phyloP scores from a whole-genome alignment of 495 filamentous ascomycete species.

The Apiosordaria backusii region DNA sequence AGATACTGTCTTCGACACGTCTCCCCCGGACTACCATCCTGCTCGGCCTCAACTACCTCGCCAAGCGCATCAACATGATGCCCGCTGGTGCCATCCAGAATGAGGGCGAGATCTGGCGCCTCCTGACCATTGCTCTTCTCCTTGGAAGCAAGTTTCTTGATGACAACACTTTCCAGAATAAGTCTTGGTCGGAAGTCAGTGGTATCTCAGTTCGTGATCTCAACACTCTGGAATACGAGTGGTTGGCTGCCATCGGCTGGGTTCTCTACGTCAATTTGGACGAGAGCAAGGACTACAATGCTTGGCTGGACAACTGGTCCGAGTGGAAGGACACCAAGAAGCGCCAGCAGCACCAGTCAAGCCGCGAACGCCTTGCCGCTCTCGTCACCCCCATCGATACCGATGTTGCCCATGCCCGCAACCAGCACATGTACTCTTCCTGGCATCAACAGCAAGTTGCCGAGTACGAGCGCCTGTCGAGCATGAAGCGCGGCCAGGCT shows the following conservation, averaged over 20 bases:
- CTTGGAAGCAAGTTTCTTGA: conserved; percentile 98
- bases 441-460: conserved; percentile 51
- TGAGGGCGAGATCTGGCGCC: conserved; percentile 79
- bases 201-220: conserved; percentile 83
- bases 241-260: conserved; percentile 82
- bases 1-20: conserved; percentile 90
- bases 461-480: conserved; percentile 47
- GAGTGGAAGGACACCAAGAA: conserved; percentile 66
- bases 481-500: conserved; percentile 44
- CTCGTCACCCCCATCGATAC: conserved; percentile 68
- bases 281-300: conserved; percentile 73
- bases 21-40: conserved; percentile 94
- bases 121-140: conserved; percentile 83
- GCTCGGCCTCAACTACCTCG: conserved; percentile 85
- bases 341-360: conserved; percentile 45
- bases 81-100: conserved; percentile 51
- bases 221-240: conserved; percentile 87
- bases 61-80: conserved; percentile 74
- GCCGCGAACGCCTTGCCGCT: conserved; percentile 49
- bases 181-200: conserved; percentile 97
- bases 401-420: conserved; percentile 43
- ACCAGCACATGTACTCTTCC: conserved; percentile 42
- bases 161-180: conserved; percentile 99
- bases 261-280: conserved; percentile 84
- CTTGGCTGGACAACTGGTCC: conserved; percentile 83